Base-by-base conservation (phyloP, 768 basidiomycete species). In the Lactarius vividus region DNA sequence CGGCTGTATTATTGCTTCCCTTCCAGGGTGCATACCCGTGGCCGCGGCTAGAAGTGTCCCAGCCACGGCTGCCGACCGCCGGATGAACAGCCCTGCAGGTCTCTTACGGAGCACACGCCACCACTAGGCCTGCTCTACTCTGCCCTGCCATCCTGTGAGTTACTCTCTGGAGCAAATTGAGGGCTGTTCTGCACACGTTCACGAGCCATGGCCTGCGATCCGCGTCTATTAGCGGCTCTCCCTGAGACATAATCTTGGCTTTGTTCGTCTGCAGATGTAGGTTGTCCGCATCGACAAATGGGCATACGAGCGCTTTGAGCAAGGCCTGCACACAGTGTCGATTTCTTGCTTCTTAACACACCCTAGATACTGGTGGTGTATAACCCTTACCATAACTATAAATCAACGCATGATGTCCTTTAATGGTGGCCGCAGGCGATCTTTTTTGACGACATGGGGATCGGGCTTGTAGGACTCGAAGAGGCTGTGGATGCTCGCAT, bases 141-240 rank as follows among this genome's bases (percentile, higher is more conserved):
- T 37, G 35, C 44, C 40, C 26, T n/a, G 10, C 54, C 57, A 58
- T 53, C 26, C 39, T 53, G 23, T n/a, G 33, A 23, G 35, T 57
- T 15, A 44, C 13, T 18, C 73, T 86, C 85, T 1, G 87, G 91
- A 1, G 83, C 87, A 11, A 33, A 2, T 74, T 73, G 57, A 86
- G 84, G 2, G 89, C 94, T 0, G 83, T 87, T 6, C 74, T 74
- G 60, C 94, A 85, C 59, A 97, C 87, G 54, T 81, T 75, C 63
- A 82, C 82, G 4, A 98, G 82, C 96, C 96, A 98, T 0, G 95
- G 93, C 69, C 84, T 80, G 23, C 94, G 87, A 74, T 97, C 95
- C 2, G 78, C 82, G 72, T 97, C 95, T 2, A 80, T 87, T 69
- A 98, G 79, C 6, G 94, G 88, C 28, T 79, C 76, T 0, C 94